Conservation (phyloP, 768 basidiomycete species). For the Collybia mongolica region DNA sequence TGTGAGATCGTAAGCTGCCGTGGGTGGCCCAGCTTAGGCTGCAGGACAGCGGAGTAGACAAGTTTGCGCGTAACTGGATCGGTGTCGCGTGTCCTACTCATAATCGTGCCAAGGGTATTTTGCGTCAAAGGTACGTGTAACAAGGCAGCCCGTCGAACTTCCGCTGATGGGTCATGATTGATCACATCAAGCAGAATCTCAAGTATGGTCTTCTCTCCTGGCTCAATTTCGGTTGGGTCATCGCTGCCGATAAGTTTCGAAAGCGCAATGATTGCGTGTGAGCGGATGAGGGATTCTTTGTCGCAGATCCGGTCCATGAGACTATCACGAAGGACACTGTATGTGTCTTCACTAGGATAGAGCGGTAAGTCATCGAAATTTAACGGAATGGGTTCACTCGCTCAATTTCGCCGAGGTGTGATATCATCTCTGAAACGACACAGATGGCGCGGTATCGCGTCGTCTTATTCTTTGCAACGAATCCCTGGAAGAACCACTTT, state of each 20-base stretch:
- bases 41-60: conserved; percentile 71
- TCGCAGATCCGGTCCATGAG: conserved; percentile 82
- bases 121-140: conserved; percentile 69
- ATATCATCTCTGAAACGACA: conserved; percentile 83
- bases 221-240: conserved; percentile 52
- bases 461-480: conserved; percentile 87
- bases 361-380: background rate
- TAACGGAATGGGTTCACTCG: conserved; percentile 33
- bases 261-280: conserved; percentile 81
- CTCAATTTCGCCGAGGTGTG: conserved; percentile 88
- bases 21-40: conserved; percentile 55
- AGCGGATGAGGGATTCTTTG: conserved; percentile 82
- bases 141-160: conserved; percentile 90
- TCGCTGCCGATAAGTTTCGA: conserved; percentile 76
- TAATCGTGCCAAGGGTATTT: conserved; percentile 61
- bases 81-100: conserved; percentile 82
- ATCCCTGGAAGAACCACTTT: conserved; percentile 76
- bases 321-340: conserved; percentile 58
- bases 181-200: conserved; percentile 71
- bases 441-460: conserved; percentile 81
- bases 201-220: conserved; percentile 50
- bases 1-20: conserved; percentile 75
- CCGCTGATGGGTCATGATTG: conserved; percentile 75
- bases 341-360: conserved; percentile 74
- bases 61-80: conserved; percentile 80